A percentile compares a stretch with the other conserved stretches of the same genome.
These are phyloP conservation scores for Ascocoryne sarcoides DNA, from an alignment of 2,329 filamentous ascomycete genomes.

Conservation along the genomic window DNA sequence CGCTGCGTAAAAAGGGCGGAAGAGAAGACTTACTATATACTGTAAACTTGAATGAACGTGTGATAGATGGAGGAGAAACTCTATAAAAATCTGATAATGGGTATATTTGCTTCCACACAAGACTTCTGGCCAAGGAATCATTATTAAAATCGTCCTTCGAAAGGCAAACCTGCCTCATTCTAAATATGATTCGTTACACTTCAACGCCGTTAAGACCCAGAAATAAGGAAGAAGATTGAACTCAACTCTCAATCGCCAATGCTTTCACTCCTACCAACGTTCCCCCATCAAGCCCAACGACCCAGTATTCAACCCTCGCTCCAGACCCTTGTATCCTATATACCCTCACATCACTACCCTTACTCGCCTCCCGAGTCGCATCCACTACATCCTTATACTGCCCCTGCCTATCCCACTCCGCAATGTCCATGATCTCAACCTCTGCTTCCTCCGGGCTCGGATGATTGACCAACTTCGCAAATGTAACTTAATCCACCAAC, in stretches of 20 bases:
- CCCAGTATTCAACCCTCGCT: constrained; percentile 69
- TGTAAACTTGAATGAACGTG: too few relatives aligned
- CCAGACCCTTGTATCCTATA: constrained; percentile 59
- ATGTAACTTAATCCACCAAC: constrained; percentile 44
- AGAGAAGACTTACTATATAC: too few relatives aligned
- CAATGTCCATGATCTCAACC: constrained; percentile 56
- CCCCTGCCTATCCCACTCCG: constrained; percentile 64
- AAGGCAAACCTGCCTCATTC: too few relatives aligned
- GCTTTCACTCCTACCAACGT: constrained; percentile 72
- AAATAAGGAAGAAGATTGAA: too few relatives aligned
- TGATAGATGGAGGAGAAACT: too few relatives aligned
- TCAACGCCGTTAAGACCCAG: too few relatives aligned
- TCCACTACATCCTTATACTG: constrained; percentile 62
- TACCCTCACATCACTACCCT: constrained; percentile 62
- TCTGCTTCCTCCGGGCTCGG: constrained; percentile 42
- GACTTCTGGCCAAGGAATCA: too few relatives aligned
- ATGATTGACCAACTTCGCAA: constrained; percentile 58
- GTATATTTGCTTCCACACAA: too few relatives aligned
- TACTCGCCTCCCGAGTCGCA: constrained; percentile 54
- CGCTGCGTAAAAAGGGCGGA: too few relatives aligned
- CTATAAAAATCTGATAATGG: too few relatives aligned
- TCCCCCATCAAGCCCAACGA: constrained; percentile 55
- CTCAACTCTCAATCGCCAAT: constrained; percentile 67
- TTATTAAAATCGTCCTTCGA: too few relatives aligned
- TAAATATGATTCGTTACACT: too few relatives aligned